Base-by-base conservation (phyloP, 257 asterid species). In the Solanum bulbocastanum region DNA sequence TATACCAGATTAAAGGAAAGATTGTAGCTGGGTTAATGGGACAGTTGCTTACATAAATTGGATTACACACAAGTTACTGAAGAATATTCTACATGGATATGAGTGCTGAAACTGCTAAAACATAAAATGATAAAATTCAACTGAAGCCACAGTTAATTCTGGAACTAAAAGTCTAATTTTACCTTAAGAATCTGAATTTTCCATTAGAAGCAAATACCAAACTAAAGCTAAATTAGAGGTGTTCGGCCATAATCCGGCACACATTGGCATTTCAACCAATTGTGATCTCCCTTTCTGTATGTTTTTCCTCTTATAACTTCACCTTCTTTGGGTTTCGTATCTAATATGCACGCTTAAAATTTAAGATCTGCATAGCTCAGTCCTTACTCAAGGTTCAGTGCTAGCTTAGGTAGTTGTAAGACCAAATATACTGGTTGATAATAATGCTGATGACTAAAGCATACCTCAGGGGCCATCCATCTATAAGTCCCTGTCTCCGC, bases 401-500 rank as follows among this genome's bases (percentile, higher is more conserved):
- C 42, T 49, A 52, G 86, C 30, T 82, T 82, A 82, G 69, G 86
- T 49, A 49, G 44, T 30, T 79, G 66, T 27, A 79, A 81, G 27
- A 81, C 66, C 85, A 81, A 27, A 81, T 81, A 46, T 5, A 46
- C 68, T 27, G 60, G 68, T 82, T 30, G 69, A 46, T 35, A 82
- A 3, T 49, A 74, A 68, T 87, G 52, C 86, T 36, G 79, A 87
- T 89, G 14, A 87, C 52, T 75, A 84, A 84, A 81, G 65, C 86
- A 87, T 90, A 97, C 99, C 99, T 97, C 99, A 83, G 99, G 99
- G 73, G 99, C 98, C 99, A 97, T 97, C 99, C 99, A 97, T 87
- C 99, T 91, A 86, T 97, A 97, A 2, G 99, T 97, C 90, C 99
- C 99, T 25, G 99, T 96, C 92, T 97, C 99, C 65, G 99, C 98